Evolutionary conservation across 495 filamentous ascomycete genomes (phyloP).

Genomic region (Aspergillus leporis): DNA sequence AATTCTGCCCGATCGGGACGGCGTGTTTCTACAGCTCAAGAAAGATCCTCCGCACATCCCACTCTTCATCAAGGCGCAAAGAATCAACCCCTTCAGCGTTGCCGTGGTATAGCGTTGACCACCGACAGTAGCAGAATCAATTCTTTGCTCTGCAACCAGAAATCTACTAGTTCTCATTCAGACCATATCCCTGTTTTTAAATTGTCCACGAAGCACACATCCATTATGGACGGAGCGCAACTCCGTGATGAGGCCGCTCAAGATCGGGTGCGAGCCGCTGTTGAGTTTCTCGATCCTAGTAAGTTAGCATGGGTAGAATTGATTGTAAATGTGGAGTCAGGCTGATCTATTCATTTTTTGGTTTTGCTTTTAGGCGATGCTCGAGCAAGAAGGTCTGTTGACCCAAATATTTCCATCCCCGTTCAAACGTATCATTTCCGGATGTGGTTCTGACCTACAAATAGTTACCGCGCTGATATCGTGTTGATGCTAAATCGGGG

Average conservation of each 20-base stretch:
- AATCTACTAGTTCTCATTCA: slow-evolving; percentile 6
- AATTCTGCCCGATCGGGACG: slow-evolving; percentile 43
- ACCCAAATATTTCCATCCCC: neutral
- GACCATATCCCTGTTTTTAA: slow-evolving; percentile 17
- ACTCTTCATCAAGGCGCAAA: slow-evolving; percentile 18
- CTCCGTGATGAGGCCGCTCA: slow-evolving; percentile 80
- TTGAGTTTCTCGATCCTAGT: slow-evolving; percentile 88
- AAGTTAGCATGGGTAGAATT: slow-evolving; percentile 29
- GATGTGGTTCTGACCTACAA: slow-evolving; percentile 20
- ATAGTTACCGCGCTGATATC: slow-evolving; percentile 78
- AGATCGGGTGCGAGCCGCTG: slow-evolving; percentile 76
- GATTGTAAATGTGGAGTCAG: slow-evolving; percentile 16
- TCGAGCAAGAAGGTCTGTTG: slow-evolving; percentile 58
- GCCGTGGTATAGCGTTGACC: neutral
- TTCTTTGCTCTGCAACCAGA: neutral
- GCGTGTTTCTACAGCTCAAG: slow-evolving; percentile 20
- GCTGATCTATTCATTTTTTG: slow-evolving; percentile 21
- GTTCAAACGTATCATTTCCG: neutral
- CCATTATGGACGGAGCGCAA: slow-evolving; percentile 67
- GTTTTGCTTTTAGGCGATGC: slow-evolving; percentile 41
- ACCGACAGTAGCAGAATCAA: neutral
- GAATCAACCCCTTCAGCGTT: neutral
- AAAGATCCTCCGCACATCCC: slow-evolving; percentile 29
- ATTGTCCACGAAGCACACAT: slow-evolving; percentile 6
- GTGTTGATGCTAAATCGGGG: slow-evolving; percentile 91